Conservation (phyloP, 768 basidiomycete species). For the Pulveroboletus sp. region DNA sequence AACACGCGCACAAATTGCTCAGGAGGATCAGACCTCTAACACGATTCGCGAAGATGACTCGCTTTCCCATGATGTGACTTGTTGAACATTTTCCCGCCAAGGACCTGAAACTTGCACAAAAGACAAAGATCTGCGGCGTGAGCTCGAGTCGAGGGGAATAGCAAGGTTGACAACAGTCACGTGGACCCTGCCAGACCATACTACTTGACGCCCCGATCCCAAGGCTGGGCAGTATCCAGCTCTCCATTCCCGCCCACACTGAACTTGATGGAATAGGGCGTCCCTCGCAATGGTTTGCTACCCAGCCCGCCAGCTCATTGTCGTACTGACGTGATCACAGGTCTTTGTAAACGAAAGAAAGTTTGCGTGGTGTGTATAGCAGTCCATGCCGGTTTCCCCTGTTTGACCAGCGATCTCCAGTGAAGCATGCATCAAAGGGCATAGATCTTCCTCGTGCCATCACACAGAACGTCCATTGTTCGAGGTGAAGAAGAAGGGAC, state of each 20-base stretch:
- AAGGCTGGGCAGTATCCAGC: too few relatives aligned
- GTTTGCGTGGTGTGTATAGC: constrained; percentile 62
- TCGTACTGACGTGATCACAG: constrained; percentile 28
- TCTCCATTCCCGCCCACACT: background rate
- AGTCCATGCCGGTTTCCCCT: background rate
- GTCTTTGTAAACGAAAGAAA: constrained; percentile 75
- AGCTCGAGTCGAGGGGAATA: background rate
- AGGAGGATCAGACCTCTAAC: too few relatives aligned
- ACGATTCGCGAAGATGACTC: background rate
- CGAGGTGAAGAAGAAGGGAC: constrained; percentile 90
- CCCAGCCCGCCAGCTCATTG: background rate
- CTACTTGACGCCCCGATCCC: too few relatives aligned
- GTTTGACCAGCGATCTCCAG: constrained; percentile 38
- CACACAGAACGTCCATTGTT: constrained; percentile 89
- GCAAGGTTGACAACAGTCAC: background rate
- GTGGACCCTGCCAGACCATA: background rate
- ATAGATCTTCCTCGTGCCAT: constrained; percentile 84
- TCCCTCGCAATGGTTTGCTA: constrained; percentile 21
- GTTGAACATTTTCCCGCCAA: too few relatives aligned
- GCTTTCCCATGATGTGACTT: background rate
- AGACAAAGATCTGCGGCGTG: too few relatives aligned
- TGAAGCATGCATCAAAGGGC: constrained; percentile 93
- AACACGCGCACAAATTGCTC: background rate
- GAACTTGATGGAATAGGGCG: constrained; percentile 13
- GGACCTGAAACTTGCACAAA: too few relatives aligned